Evolutionary conservation across 768 basidiomycete species (phyloP).

Genomic region (Naganishia onofrii): DNA sequence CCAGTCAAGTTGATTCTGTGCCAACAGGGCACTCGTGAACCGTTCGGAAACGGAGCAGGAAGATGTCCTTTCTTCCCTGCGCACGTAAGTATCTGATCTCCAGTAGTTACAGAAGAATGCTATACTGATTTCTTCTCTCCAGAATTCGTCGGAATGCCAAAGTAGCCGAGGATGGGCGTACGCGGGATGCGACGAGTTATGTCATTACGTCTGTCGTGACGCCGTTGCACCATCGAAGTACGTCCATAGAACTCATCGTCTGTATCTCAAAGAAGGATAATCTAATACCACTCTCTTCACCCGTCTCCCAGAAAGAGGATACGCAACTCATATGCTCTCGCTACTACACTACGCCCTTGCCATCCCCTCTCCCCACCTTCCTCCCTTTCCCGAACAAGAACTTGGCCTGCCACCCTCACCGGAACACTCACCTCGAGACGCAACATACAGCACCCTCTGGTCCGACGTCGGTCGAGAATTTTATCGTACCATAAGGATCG

Average conservation of each 20-base stretch:
- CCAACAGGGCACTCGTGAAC: constrained; percentile 2
- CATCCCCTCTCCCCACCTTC: background rate
- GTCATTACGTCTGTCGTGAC: constrained; percentile 22
- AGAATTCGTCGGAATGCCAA: constrained; percentile 16
- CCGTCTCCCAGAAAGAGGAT: constrained; percentile 17
- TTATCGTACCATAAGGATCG: constrained; percentile 17
- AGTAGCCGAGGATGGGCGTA: background rate
- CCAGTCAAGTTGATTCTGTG: background rate
- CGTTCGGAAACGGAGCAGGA: background rate
- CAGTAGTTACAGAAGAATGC: too few relatives aligned
- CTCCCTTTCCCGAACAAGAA: constrained; percentile 17
- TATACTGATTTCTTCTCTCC: background rate
- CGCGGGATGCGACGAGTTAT: constrained; percentile 8
- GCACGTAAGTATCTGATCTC: background rate
- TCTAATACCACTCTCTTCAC: background rate
- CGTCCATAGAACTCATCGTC: background rate
- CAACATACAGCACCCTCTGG: constrained; percentile 18
- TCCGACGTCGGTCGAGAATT: constrained; percentile 23
- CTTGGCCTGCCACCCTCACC: background rate
- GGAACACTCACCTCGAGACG: constrained; percentile 1
- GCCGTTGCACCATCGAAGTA: constrained; percentile 14
- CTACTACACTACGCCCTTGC: constrained; percentile 21
- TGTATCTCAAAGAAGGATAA: background rate
- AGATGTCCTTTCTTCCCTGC: constrained; percentile 1
- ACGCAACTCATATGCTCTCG: constrained; percentile 23